Evolutionary conservation across 192 early-diverging fungal genomes (phyloP).

Genomic region (Coemansia sp.): DNA sequence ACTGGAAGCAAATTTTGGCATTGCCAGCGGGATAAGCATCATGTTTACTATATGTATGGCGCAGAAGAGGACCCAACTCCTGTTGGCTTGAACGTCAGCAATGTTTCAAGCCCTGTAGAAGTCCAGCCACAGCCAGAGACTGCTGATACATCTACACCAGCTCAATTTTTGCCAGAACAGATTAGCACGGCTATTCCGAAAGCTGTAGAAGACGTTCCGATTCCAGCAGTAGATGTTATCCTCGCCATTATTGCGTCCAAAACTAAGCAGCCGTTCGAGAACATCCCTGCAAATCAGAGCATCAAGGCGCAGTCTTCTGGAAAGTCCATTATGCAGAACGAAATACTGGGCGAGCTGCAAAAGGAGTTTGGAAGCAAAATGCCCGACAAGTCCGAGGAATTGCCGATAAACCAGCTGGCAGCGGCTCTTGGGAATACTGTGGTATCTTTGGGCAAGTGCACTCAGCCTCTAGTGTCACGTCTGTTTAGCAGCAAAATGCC

Average conservation of each 20-base stretch:
- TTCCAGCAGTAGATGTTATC: conserved; percentile 73
- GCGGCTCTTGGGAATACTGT: conserved; percentile 56
- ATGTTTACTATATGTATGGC: conserved; percentile 8
- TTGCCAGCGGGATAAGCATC: conserved; percentile 16
- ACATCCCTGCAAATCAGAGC: conserved; percentile 69
- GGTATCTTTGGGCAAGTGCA: conserved; percentile 80
- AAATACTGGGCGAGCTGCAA: conserved; percentile 90
- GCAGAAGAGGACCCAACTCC: too few species aligned
- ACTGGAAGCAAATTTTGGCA: conserved; percentile 3
- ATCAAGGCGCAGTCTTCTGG: conserved; percentile 83
- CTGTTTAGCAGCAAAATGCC: conserved; percentile 90
- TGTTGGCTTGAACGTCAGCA: too few species aligned
- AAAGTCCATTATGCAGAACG: conserved; percentile 97
- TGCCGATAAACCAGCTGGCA: conserved; percentile 75
- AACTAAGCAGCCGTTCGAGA: conserved; percentile 76
- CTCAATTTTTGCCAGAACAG: too few species aligned
- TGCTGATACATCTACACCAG: too few species aligned
- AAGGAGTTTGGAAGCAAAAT: conserved; percentile 85
- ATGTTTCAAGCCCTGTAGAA: background rate
- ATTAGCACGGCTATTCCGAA: too few species aligned
- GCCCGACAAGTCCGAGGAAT: conserved; percentile 90
- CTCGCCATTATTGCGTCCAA: conserved; percentile 83
- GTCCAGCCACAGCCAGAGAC: background rate
- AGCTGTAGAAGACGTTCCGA: conserved; percentile 62
- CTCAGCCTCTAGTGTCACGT: conserved; percentile 67